Evolutionary conservation across 495 filamentous ascomycete species (phyloP).

Genomic region (Penicillium ucsense): DNA sequence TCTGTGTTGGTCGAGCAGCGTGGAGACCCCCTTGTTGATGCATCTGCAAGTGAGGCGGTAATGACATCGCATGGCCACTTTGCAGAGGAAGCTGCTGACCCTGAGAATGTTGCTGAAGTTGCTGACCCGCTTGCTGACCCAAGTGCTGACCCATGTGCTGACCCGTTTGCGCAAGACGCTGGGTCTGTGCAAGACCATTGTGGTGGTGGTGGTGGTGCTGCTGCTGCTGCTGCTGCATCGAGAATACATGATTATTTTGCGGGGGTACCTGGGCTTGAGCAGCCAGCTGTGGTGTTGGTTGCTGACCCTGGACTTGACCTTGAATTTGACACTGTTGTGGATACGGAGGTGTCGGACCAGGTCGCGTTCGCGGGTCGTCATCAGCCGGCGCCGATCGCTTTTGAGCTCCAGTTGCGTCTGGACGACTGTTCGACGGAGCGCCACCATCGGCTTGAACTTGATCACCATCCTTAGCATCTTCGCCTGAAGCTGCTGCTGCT

Average conservation of each 20-base stretch:
- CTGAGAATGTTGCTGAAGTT: slow-evolving; percentile 1
- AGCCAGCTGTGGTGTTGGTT: slow-evolving; percentile 1
- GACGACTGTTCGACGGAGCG: slow-evolving; percentile 2
- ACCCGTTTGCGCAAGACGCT: slow-evolving; percentile 5
- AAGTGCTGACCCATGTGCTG: slow-evolving; percentile 11
- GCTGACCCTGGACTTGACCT: neutral
- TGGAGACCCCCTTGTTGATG: slow-evolving; percentile 16
- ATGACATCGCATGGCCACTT: slow-evolving; percentile 8
- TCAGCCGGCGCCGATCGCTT: slow-evolving; percentile 20
- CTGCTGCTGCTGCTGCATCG: slow-evolving; percentile 4
- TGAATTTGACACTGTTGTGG: slow-evolving; percentile 6
- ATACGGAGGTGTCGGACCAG: slow-evolving; percentile 22
- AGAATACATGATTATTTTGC: neutral
- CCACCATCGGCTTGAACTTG: slow-evolving; percentile 1
- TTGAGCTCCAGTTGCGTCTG: slow-evolving; percentile 15
- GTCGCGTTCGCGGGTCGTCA: slow-evolving; percentile 25
- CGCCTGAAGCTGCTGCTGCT: slow-evolving; percentile 17
- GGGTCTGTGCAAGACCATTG: neutral
- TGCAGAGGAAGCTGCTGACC: slow-evolving; percentile 6
- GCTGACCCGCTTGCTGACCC: slow-evolving; percentile 5
- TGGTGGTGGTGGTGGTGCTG: neutral
- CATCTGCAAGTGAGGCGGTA: slow-evolving; percentile 18
- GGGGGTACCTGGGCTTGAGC: neutral
- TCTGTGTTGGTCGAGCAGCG: slow-evolving; percentile 5
- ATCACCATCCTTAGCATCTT: slow-evolving; percentile 3